Conservation (phyloP, 225 moss, liverwort and hornwort species). For the Climacium dendroides region DNA sequence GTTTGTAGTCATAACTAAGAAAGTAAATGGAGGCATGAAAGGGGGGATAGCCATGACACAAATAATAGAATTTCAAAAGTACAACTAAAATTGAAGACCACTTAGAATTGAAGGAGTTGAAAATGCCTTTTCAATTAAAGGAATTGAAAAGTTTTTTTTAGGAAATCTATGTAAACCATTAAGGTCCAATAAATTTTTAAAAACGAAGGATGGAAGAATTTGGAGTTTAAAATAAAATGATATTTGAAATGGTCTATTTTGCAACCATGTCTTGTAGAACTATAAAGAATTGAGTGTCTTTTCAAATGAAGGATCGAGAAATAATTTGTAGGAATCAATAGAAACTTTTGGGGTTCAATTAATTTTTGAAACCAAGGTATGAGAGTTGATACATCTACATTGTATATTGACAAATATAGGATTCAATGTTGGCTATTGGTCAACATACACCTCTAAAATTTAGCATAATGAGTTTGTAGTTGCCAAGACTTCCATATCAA, state of each 20-base stretch:
- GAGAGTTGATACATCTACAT: neutral
- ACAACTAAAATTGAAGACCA: neutral
- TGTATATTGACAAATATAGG: neutral
- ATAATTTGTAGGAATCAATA: neutral
- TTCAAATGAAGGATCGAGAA: neutral
- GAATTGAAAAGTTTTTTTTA: neutral
- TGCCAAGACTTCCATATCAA: too few species aligned
- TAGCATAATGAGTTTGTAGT: too few species aligned
- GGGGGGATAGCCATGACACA: too few species aligned
- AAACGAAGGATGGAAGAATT: rapidly evolving
- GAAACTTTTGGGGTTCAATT: too few species aligned
- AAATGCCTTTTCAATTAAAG: neutral
- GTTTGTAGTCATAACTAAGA: neutral
- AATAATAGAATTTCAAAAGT: too few species aligned
- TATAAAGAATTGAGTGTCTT: neutral
- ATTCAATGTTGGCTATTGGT: neutral
- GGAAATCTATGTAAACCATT: rapidly evolving
- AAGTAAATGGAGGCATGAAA: neutral
- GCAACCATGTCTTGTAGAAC: too few species aligned
- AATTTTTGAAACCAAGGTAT: neutral
- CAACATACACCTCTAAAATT: too few species aligned
- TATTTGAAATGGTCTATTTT: too few species aligned
- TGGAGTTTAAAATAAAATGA: too few species aligned
- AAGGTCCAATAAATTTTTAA: neutral
- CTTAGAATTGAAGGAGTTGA: too few species aligned